Evolutionary conservation across 2,329 filamentous ascomycete genomes (phyloP).

Genomic region (Pseudogymnoascus sp.): DNA sequence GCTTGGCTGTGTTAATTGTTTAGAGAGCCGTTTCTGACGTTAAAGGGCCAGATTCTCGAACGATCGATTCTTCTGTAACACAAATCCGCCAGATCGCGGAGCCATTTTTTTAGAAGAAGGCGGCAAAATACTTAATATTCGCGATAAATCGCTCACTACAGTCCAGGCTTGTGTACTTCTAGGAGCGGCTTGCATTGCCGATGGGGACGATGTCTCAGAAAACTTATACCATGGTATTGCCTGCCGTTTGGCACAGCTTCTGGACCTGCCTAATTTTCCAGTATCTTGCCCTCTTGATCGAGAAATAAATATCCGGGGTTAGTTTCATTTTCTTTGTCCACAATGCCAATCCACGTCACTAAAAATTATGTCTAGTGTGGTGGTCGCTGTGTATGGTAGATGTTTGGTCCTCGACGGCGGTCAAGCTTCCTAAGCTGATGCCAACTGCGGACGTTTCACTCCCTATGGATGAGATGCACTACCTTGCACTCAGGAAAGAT

Average conservation of each 20-base stretch:
- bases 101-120: slow-evolving; percentile 14
- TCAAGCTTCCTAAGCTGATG: slow-evolving; percentile 18
- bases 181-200: slow-evolving; percentile 16
- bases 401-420: slow-evolving; percentile 20
- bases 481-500: background rate
- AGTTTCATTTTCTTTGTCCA: background rate
- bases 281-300: slow-evolving; percentile 14
- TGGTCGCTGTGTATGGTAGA: slow-evolving; percentile 21
- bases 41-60: slow-evolving; percentile 17
- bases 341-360: background rate
- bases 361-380: slow-evolving; percentile 16
- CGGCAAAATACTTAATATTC: slow-evolving; percentile 16
- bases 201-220: slow-evolving; percentile 17
- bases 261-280: slow-evolving; percentile 16
- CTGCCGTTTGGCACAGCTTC: slow-evolving; percentile 19
- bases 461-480: slow-evolving; percentile 16
- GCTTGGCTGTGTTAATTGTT: background rate
- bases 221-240: slow-evolving; percentile 19
- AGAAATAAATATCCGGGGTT: slow-evolving; percentile 19
- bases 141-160: slow-evolving; percentile 18
- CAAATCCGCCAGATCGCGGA: slow-evolving; percentile 14
- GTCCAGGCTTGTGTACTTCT: slow-evolving; percentile 20
- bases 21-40: background rate
- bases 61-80: slow-evolving; percentile 14
- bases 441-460: slow-evolving; percentile 15